Base-by-base conservation (phyloP, 202 grass and related monocot species). In the Carex arenaria region DNA sequence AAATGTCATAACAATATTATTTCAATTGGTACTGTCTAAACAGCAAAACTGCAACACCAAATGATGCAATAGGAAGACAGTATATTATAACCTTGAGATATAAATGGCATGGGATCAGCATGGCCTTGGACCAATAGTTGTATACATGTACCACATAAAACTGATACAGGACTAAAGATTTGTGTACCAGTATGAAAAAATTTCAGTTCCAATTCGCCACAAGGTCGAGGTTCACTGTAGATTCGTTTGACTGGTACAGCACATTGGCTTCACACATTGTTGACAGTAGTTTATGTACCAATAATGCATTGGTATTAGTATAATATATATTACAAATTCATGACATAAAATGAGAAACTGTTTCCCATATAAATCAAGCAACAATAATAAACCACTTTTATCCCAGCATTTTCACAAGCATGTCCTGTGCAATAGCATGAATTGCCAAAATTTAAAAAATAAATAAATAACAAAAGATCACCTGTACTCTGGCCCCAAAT, bases 401-500 rank as follows among this genome's bases (percentile, higher is more conserved):
- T n/a, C 4, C 7, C 4, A 1, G 72, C 26, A 77, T 19, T 76
- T 57, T 57, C 51, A 34, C 72, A 34, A 77, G 52, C 51, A 77
- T 0, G 14, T 77, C 51, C 34, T 77, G 52, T 57, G 14, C 26
- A 19, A 13, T 15, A 10, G 3, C 14, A 57, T n/a, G 32, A 57
- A 11, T 57, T 0, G 0, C 8, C 2, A n/a, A 76, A 1, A 19
- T 40, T 60, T 28, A 12, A 1, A 78, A 0, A 67, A 47, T 2
- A 47, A 47, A 10, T 11, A 49, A 26, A 61, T 7, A 73, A 30
- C 30, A 67, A 28, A 80, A 71, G 4, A 42, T 56, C 43, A 94
- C 94, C 91, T 91, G 87, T 90, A 91, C 30, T 36, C 49, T 0
- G 87, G 84, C 34, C 87, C 87, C 82, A 77, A 64, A 60, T 87